Percentiles rank a stretch among this genome's conserved stretches.
Conservation (phyloP, 805 yeast genomes). For the Metschnikowia baotianmanensis region DNA sequence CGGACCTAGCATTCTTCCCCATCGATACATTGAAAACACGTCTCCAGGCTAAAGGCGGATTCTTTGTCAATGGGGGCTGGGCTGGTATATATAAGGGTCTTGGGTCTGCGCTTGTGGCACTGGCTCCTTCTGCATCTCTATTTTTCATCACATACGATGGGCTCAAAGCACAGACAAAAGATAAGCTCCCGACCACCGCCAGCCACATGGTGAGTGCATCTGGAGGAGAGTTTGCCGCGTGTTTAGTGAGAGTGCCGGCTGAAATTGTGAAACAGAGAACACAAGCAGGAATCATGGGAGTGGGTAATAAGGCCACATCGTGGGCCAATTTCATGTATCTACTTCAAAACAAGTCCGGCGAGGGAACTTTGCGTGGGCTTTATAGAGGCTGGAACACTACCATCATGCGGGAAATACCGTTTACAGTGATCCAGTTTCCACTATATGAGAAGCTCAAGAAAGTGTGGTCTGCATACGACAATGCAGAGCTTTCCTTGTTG, state of each 20-base stretch:
- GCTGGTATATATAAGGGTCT: slow-evolving; percentile 86
- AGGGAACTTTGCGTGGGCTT: slow-evolving; percentile 72
- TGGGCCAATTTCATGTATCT: slow-evolving; percentile 64
- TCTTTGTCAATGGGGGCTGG: slow-evolving; percentile 91
- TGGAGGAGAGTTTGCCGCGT: slow-evolving; percentile 88
- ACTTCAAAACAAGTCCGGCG: slow-evolving; percentile 64
- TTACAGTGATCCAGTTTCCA: slow-evolving; percentile 94
- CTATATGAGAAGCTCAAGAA: slow-evolving; percentile 80
- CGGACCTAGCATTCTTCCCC: slow-evolving; percentile 93
- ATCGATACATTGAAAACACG: slow-evolving; percentile 94
- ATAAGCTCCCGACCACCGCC: slow-evolving; percentile 27
- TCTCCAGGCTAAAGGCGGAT: slow-evolving; percentile 93
- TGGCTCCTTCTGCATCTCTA: slow-evolving; percentile 70
- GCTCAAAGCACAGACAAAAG: slow-evolving; percentile 48
- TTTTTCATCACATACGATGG: slow-evolving; percentile 76
- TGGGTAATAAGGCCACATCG: slow-evolving; percentile 50
- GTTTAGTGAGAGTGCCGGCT: slow-evolving; percentile 92
- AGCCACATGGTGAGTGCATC: slow-evolving; percentile 89
- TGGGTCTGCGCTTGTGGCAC: slow-evolving; percentile 90
- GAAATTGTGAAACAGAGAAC: slow-evolving; percentile 95
- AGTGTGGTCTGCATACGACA: slow-evolving; percentile 46
- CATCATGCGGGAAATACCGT: slow-evolving; percentile 92
- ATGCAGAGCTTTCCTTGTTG: slow-evolving; percentile 50
- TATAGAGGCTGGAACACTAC: slow-evolving; percentile 95
- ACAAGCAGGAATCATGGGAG: slow-evolving; percentile 49